Evolutionary conservation across 2,329 filamentous ascomycete genomes (phyloP), one percentile per base, ranked within the genome.

Genomic region (Parastagonospora nodorum): DNA sequence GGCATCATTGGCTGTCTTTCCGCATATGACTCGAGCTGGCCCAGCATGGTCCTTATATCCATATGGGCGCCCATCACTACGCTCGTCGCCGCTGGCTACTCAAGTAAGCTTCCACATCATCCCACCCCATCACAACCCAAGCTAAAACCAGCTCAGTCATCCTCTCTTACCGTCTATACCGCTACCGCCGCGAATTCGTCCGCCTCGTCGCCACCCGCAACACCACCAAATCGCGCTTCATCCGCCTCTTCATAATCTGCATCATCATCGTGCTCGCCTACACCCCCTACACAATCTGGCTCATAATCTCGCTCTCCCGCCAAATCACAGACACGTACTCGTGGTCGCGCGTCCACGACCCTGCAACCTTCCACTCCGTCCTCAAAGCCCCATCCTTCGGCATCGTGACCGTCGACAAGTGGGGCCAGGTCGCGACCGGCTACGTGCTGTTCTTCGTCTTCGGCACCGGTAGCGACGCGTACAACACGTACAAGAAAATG

Each of bases 381-480:
- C 54, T 77, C 27, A 79, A 78, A 51, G 64, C 81, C 2, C 77
- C 79, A 2, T 73, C 77, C 16, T 32, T 72, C 35, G 78, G 82
- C 31, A 8, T 55, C 2, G 72, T 82, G 33, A 67, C 75, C 37
- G 81, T 81, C 51, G 82, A 87, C 62, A 78, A 81, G 28, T 89
- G 84, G 83, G 75, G 82, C 15, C 78, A 82, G 40, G 73, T 87
- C 8, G 77, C 64, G 0, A 74, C 79, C 3, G 83, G 82, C 0
- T 78, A 82, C 51, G 50, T 85, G 24, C 71, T 84, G 10, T 88
- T 88, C 63, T 45, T 81, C n/a, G 82, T 86, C 61, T 88, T 88
- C 57, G 86, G 87, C 8, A 80, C 85, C 12, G 86, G 86, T 28
- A 75, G 74, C 24, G 86, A 89, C 61, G 85, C 85, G 0, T 50